These are phyloP conservation scores for Stemphylium vesicarium DNA, from an alignment of 2,329 filamentous ascomycete genomes.

Conservation along the genomic window DNA sequence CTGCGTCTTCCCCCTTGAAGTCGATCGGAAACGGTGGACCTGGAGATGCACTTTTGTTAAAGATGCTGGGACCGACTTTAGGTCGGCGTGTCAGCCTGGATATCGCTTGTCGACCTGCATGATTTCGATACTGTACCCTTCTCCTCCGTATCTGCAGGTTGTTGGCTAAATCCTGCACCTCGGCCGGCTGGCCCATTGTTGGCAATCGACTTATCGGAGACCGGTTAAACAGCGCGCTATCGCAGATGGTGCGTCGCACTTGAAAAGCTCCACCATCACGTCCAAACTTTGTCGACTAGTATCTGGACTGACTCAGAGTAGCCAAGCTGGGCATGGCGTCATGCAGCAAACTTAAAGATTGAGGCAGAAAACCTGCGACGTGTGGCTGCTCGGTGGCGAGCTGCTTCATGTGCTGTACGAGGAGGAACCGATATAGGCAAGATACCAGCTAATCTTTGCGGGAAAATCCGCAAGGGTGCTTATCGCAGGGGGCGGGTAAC, in stretches of 20 bases:
- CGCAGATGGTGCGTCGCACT: slow-evolving; percentile 8
- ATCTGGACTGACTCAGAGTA: slow-evolving; percentile 2
- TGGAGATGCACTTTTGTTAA: background rate
- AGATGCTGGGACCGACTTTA: background rate
- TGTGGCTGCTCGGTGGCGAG: slow-evolving; percentile 15
- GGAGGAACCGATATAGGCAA: background rate
- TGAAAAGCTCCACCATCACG: background rate
- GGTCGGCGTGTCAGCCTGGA: background rate
- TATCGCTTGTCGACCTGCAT: slow-evolving; percentile 1
- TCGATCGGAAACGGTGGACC: background rate
- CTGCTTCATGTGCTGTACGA: slow-evolving; percentile 13
- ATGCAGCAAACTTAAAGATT: slow-evolving; percentile 7
- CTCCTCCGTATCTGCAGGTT: slow-evolving; percentile 10
- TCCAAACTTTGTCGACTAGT: slow-evolving; percentile 8
- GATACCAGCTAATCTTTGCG: slow-evolving; percentile 10
- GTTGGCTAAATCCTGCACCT: slow-evolving; percentile 12
- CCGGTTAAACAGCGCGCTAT: slow-evolving; percentile 7
- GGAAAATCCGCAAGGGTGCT: slow-evolving; percentile 7
- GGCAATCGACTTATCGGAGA: slow-evolving; percentile 9
- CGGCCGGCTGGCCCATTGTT: slow-evolving; percentile 3
- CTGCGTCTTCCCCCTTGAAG: background rate
- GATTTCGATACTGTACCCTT: slow-evolving; percentile 7
- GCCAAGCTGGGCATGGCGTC: slow-evolving; percentile 4
- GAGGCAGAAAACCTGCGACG: slow-evolving; percentile 8
- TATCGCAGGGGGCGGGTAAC: slow-evolving; percentile 3